phyloP scores from a whole-genome alignment of 768 basidiomycete species.

The Boletus reticuloceps region DNA sequence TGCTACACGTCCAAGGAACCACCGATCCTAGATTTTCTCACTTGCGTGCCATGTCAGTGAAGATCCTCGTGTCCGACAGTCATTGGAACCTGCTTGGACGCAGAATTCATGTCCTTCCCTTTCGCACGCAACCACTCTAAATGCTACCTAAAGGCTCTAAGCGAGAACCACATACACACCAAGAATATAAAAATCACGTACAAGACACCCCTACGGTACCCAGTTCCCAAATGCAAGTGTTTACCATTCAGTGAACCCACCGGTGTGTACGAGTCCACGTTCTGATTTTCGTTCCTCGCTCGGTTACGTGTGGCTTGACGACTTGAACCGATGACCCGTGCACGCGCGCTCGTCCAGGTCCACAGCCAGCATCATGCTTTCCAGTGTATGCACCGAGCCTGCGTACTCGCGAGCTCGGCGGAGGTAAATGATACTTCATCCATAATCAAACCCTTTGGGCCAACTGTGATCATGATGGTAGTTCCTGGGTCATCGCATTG shows the following conservation, averaged over 20 bases:
- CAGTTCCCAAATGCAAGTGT: constrained; percentile 6
- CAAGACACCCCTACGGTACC: neutral
- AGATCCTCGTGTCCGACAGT: neutral
- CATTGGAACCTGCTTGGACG: neutral
- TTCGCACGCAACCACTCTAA: constrained; percentile 11
- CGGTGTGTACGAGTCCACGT: neutral
- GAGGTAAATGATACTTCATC: neutral
- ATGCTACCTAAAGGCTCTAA: constrained; percentile 9
- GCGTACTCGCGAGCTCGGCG: neutral
- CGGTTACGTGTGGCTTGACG: neutral
- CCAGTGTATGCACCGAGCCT: neutral
- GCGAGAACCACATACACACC: neutral
- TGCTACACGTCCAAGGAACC: too few species aligned
- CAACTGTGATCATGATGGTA: neutral
- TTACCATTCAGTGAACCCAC: neutral
- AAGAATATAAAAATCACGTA: neutral
- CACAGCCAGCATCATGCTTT: neutral
- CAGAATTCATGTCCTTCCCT: neutral
- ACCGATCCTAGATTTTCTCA: neutral
- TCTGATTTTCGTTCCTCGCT: neutral
- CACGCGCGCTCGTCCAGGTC: neutral
- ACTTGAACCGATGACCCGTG: neutral
- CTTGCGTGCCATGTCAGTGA: neutral
- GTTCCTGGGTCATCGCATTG: neutral
- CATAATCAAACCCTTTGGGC: neutral